Base-by-base conservation (phyloP, 1,139 yeast genomes). In the Saccharomyces hybrid region DNA sequence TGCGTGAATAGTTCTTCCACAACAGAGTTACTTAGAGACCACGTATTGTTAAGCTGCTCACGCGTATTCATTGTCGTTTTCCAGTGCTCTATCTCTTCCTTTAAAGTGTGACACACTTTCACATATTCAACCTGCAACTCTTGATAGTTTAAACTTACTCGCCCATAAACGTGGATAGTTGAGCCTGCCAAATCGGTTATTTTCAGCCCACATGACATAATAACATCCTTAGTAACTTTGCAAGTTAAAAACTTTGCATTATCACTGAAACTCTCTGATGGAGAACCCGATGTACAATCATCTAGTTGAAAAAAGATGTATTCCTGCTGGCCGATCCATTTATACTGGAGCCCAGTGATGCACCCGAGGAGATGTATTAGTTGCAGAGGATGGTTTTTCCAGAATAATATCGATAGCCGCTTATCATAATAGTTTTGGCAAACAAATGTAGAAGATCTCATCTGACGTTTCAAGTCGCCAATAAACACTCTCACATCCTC, bases 351-450 rank as follows among this genome's bases (percentile, higher is more conserved):
- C 9, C 62, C 60, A 42, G 60, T 55, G n/a, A 64, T 59, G 7
- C 49, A 52, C 2, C 69, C 70, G 42, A 57, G 21, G 2, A 66
- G 52, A 3, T 53, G 48, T 8, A 66, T 50, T 32, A 53, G 54
- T 12, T 54, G 54, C 2, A 66, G 44, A 7, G 70, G 69, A 52
- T 64, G 62, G 53, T 66, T 66, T 34, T 55, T 54, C 53, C 60
- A 58, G 28, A 66, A 62, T 27, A 66, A 52, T 12, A 38, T 47
- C 11, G 55, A 50, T 14, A 51, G 29, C 16, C 48, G 51, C 16
- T 46, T 26, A 14, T 48, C 32, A 38, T 57, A 57, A 47, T 55
- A 46, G n/a, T 42, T 38, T 8, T 26, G n/a, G 21, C 58, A 55
- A 6, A 55, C 48, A 12, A 29, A 8, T 26, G 46, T 51, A 8